Percentiles rank a stretch among this genome's conserved stretches.
Conservation (phyloP, 441 rosid species). For the Erodium moschatum region DNA sequence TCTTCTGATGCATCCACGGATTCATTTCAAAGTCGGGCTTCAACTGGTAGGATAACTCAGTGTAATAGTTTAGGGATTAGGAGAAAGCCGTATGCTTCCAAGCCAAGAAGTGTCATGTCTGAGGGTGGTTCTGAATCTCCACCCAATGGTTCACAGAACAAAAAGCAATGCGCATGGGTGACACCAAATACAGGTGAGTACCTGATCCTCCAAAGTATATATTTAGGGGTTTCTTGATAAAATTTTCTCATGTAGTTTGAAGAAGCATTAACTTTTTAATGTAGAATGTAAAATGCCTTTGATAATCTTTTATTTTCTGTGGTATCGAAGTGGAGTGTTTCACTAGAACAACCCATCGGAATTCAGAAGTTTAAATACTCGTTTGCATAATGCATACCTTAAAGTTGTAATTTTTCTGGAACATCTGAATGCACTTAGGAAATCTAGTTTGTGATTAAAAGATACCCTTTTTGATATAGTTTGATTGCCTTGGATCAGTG, state of each 20-base stretch:
- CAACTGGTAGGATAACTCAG: slow-evolving; percentile 59
- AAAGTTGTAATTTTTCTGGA: neutral
- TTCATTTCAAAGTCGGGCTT: slow-evolving; percentile 73
- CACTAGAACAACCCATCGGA: neutral
- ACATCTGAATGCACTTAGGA: neutral
- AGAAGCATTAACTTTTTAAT: neutral
- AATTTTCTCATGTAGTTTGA: neutral
- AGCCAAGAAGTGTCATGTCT: slow-evolving; percentile 62
- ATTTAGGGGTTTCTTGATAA: neutral
- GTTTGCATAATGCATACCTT: neutral
- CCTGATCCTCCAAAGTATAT: slow-evolving; percentile 20
- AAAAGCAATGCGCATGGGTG: slow-evolving; percentile 84
- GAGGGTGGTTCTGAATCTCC: slow-evolving; percentile 70
- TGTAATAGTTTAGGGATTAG: slow-evolving; percentile 49
- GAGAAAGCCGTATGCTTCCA: slow-evolving; percentile 50
- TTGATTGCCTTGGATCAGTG: neutral
- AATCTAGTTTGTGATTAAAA: neutral
- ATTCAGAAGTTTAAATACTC: slow-evolving; percentile 2
- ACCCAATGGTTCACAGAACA: slow-evolving; percentile 39
- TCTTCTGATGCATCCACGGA: slow-evolving; percentile 89
- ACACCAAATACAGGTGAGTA: slow-evolving; percentile 65
- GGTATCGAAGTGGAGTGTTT: neutral
- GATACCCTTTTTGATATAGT: neutral
- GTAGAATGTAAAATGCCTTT: neutral
- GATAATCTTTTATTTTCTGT: neutral